Conservation (phyloP, 805 yeast species). For the Tetrapisispora taiwanensis region DNA sequence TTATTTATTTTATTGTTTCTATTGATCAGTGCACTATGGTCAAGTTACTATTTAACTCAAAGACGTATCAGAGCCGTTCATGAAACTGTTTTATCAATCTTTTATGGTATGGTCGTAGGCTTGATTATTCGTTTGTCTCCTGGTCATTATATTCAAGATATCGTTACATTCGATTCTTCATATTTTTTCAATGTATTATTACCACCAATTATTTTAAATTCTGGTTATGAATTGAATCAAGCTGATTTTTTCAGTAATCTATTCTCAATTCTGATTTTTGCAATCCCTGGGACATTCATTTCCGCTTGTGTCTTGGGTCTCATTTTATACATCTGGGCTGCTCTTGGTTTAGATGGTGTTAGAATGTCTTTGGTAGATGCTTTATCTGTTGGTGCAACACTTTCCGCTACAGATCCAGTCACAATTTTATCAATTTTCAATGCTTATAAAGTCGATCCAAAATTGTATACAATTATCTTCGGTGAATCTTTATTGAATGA, state of each 20-base stretch:
- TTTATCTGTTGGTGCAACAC: conserved; percentile 91
- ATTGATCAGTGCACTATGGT: conserved; percentile 85
- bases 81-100: conserved; percentile 91
- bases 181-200: conserved; percentile 87
- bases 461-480: conserved; percentile 89
- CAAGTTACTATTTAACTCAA: conserved; percentile 85
- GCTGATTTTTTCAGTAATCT: conserved; percentile 89
- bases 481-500: conserved; percentile 94
- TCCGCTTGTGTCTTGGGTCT: conserved; percentile 87
- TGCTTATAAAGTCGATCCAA: conserved; percentile 96
- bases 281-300: conserved; percentile 93
- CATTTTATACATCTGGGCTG: conserved; percentile 80
- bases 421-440: conserved; percentile 93
- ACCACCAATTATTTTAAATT: conserved; percentile 92
- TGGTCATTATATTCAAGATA: conserved; percentile 94
- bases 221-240: conserved; percentile 95
- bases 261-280: conserved; percentile 83
- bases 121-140: conserved; percentile 82
- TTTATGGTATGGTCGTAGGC: conserved; percentile 95
- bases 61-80: conserved; percentile 90
- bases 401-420: conserved; percentile 97
- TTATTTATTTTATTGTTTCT: conserved; percentile 73
- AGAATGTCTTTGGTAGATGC: conserved; percentile 93
- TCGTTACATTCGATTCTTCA: conserved; percentile 88
- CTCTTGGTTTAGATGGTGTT: conserved; percentile 81